phyloP scores from a whole-genome alignment of 768 basidiomycete genomes.

The Xanthoconium purpureum region DNA sequence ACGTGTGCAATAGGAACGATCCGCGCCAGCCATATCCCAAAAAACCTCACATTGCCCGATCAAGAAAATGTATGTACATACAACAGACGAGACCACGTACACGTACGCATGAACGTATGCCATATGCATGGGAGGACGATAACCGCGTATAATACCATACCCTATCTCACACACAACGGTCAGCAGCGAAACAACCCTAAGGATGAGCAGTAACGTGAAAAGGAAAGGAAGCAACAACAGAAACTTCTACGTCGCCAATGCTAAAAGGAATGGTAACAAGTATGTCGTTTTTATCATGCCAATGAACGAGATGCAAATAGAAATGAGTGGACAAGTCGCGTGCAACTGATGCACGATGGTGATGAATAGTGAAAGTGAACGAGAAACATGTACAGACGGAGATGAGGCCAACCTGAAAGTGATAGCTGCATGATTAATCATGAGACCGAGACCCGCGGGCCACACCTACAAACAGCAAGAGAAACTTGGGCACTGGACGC shows the following conservation, averaged over 20 bases:
- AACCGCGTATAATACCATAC: constrained; percentile 10
- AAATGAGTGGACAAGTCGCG: constrained; percentile 12
- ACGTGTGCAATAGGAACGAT: neutral
- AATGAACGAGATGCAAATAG: constrained; percentile 14
- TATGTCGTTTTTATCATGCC: constrained; percentile 6
- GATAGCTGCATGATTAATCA: constrained; percentile 15
- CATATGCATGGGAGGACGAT: constrained; percentile 4
- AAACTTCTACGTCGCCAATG: constrained; percentile 13
- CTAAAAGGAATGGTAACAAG: neutral
- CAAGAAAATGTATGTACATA: neutral
- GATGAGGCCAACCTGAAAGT: constrained; percentile 3
- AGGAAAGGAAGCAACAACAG: neutral
- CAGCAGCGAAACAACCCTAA: constrained; percentile 14
- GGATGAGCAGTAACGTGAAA: neutral
- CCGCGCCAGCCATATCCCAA: neutral
- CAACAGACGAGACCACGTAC: constrained; percentile 1
- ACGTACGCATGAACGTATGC: constrained; percentile 1
- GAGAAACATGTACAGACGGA: constrained; percentile 8
- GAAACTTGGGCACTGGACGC: neutral
- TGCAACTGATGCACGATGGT: constrained; percentile 19
- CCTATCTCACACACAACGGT: constrained; percentile 15
- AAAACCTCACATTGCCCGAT: constrained; percentile 4
- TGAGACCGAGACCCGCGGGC: constrained; percentile 18
- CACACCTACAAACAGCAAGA: constrained; percentile 3
- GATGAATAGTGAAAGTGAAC: neutral